Percentiles rank a stretch among this genome's conserved stretches.
phyloP scores from a whole-genome alignment of 1,284 basidiomycete species.

The Paramarasmius palmivorus region DNA sequence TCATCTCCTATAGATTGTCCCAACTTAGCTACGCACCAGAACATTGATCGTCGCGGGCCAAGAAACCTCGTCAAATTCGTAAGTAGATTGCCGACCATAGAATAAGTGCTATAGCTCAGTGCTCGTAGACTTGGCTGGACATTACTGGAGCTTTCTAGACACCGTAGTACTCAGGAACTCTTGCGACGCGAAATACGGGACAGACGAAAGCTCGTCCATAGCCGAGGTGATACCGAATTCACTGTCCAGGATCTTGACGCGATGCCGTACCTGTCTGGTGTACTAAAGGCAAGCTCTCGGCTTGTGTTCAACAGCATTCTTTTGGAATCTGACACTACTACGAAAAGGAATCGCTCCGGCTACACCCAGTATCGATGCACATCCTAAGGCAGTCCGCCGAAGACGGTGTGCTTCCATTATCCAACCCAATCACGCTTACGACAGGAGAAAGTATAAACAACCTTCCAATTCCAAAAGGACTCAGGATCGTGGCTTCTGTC shows the following conservation, averaged over 20 bases:
- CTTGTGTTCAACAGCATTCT: conserved; percentile 30
- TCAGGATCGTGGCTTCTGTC: conserved; percentile 31
- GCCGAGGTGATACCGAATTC: conserved; percentile 10
- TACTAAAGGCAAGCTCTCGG: conserved; percentile 34
- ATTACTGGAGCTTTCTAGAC: conserved; percentile 25
- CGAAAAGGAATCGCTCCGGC: conserved; percentile 37
- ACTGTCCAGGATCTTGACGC: conserved; percentile 20
- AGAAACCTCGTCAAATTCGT: conserved; percentile 51
- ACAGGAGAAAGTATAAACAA: conserved; percentile 33
- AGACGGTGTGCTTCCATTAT: conserved; percentile 45
- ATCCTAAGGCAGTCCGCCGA: conserved; percentile 29
- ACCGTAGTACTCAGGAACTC: conserved; percentile 16
- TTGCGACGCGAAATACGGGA: conserved; percentile 20
- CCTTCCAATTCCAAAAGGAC: conserved; percentile 38
- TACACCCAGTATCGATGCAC: conserved; percentile 33
- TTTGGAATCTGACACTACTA: conserved; percentile 8
- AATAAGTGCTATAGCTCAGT: conserved; percentile 5
- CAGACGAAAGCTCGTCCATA: background rate
- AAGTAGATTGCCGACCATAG: background rate
- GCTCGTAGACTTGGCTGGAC: conserved; percentile 42
- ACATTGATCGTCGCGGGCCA: conserved; percentile 45
- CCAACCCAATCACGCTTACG: conserved; percentile 29
- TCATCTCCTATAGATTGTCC: background rate
- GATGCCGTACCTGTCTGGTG: conserved; percentile 18
- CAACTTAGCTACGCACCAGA: conserved; percentile 16